phyloP scores from a whole-genome alignment of 2,329 filamentous ascomycete genomes.

The Sphaceloma murrayae region DNA sequence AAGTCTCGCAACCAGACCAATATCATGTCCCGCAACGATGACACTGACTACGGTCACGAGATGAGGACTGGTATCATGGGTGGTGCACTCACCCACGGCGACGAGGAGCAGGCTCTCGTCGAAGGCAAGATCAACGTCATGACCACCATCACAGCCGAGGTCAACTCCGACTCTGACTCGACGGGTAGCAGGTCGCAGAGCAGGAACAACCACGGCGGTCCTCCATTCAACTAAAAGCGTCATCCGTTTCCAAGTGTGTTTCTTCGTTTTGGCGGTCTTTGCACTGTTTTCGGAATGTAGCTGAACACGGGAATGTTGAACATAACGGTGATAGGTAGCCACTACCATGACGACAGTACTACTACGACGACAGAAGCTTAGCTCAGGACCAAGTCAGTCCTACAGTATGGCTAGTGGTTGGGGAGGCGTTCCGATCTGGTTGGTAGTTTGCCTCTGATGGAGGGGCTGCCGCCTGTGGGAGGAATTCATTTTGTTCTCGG shows the following conservation, averaged over 20 bases:
- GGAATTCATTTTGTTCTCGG: neutral
- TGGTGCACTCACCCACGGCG: slow-evolving; percentile 5
- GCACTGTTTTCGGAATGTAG: neutral
- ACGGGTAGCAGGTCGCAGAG: neutral
- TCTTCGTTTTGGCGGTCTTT: slow-evolving; percentile 1
- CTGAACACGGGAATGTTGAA: neutral
- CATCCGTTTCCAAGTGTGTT: neutral
- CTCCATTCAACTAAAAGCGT: slow-evolving; percentile 2
- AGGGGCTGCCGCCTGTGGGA: slow-evolving; percentile 6
- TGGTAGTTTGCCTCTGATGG: neutral
- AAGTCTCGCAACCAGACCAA: slow-evolving; percentile 9
- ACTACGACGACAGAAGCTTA: slow-evolving; percentile 4
- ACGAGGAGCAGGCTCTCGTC: slow-evolving; percentile 11
- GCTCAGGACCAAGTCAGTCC: neutral
- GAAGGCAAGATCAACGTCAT: slow-evolving; percentile 14
- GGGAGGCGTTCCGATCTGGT: slow-evolving; percentile 1
- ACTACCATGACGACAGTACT: too few species aligned
- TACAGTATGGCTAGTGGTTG: neutral
- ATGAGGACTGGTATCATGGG: slow-evolving; percentile 4
- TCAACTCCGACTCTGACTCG: slow-evolving; percentile 6
- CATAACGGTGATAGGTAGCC: neutral
- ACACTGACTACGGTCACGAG: slow-evolving; percentile 2
- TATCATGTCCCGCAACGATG: slow-evolving; percentile 12
- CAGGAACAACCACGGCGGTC: neutral
- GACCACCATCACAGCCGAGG: slow-evolving; percentile 11